A percentile compares a stretch with the other conserved stretches of the same genome.
phyloP scores from a whole-genome alignment of 257 asterid species.

The Fraxinus americana region DNA sequence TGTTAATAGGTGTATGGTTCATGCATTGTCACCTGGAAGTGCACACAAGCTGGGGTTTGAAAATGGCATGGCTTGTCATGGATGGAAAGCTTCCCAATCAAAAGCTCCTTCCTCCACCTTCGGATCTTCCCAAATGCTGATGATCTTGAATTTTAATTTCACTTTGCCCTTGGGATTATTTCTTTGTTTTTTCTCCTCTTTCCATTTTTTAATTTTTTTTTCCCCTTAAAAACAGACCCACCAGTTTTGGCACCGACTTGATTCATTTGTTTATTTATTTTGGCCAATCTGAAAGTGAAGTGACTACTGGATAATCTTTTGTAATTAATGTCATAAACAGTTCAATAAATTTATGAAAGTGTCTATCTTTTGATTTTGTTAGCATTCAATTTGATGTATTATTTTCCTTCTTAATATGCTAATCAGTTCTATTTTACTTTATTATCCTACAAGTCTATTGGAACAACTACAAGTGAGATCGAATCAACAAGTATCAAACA shows the following conservation, averaged over 20 bases:
- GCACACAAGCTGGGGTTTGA: conserved; percentile 41
- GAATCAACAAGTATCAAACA: too few relatives aligned
- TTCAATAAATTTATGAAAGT: neutral
- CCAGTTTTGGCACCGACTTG: neutral
- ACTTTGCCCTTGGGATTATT: neutral
- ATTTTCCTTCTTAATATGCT: neutral
- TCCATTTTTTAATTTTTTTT: neutral
- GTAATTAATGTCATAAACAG: neutral
- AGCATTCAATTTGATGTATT: neutral
- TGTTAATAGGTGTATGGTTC: conserved; percentile 31
- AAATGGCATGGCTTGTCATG: conserved; percentile 40
- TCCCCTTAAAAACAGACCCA: neutral
- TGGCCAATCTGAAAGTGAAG: neutral
- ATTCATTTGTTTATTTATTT: neutral
- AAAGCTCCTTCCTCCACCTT: conserved; percentile 35
- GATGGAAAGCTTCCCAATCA: conserved; percentile 40
- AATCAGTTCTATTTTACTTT: neutral
- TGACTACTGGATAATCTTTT: neutral
- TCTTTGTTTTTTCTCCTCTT: neutral
- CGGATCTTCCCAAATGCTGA: conserved; percentile 38
- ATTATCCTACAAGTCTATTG: neutral
- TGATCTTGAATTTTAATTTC: neutral
- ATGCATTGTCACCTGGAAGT: conserved; percentile 42
- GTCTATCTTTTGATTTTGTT: neutral
- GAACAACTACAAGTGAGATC: too few relatives aligned